Percentiles rank a stretch among this genome's conserved stretches.
Evolutionary conservation across 345 rosid genomes (phyloP).

Genomic region (Stellera chamaejasme): DNA sequence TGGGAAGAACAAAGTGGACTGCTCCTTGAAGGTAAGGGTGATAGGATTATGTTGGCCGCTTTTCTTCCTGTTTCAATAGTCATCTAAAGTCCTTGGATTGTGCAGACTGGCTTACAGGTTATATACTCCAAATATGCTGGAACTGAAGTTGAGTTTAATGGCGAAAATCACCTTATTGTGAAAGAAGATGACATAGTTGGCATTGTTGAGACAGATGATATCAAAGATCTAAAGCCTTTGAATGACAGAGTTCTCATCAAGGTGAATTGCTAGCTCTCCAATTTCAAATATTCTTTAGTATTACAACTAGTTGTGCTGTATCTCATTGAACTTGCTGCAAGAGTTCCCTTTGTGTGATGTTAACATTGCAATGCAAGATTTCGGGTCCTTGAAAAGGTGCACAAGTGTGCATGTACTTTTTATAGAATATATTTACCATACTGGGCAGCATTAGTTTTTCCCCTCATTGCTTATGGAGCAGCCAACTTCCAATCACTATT

Average conservation of each 20-base stretch:
- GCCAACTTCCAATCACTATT: too few species aligned
- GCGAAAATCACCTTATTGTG: constrained; percentile 66
- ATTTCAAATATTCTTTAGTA: not conserved
- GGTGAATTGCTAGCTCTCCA: constrained; percentile 29
- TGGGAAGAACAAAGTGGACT: constrained; percentile 51
- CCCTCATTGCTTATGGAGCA: too few species aligned
- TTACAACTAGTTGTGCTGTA: too few species aligned
- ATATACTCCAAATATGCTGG: constrained; percentile 91
- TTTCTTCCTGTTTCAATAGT: not conserved
- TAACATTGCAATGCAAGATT: too few species aligned
- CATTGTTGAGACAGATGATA: constrained; percentile 80
- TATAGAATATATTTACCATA: too few species aligned
- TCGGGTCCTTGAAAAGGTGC: too few species aligned
- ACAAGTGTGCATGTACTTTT: too few species aligned
- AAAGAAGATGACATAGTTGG: constrained; percentile 96
- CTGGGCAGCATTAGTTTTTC: too few species aligned
- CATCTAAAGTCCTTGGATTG: constrained; percentile 6
- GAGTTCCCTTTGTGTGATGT: too few species aligned
- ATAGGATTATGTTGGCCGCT: not conserved
- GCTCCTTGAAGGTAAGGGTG: constrained; percentile 40
- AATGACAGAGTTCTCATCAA: constrained; percentile 82
- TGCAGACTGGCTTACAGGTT: constrained; percentile 70
- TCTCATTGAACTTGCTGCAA: too few species aligned
- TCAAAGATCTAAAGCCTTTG: constrained; percentile 90
- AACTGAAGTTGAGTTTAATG: constrained; percentile 78